Conservation (phyloP, 306 rosid species). For the Cicer bijugum region DNA sequence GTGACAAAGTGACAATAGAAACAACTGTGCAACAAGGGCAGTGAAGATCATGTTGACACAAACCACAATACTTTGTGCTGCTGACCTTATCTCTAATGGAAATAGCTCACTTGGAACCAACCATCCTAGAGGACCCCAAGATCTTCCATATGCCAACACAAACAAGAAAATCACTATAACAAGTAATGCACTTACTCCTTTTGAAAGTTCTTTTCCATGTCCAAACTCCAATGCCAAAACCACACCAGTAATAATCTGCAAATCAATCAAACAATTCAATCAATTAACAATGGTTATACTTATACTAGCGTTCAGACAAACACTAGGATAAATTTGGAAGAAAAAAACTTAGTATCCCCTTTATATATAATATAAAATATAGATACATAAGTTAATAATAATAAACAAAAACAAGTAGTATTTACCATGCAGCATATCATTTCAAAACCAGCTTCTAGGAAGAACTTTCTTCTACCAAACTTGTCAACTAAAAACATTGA, state of each 20-base stretch:
- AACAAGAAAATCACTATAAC: slow-evolving; percentile 74
- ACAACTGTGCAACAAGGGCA: slow-evolving; percentile 87
- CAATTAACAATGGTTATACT: slow-evolving; percentile 17
- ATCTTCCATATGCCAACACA: slow-evolving; percentile 97
- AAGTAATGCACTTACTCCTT: slow-evolving; percentile 67
- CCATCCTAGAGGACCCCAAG: slow-evolving; percentile 99
- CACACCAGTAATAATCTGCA: slow-evolving; percentile 70
- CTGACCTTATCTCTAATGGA: slow-evolving; percentile 89
- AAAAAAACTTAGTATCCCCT: no score
- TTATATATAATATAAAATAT: no score
- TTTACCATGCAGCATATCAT: slow-evolving; percentile 90
- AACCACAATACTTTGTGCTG: slow-evolving; percentile 95
- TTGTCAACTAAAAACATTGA: slow-evolving; percentile 85
- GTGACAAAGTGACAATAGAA: slow-evolving; percentile 81
- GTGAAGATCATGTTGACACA: slow-evolving; percentile 93
- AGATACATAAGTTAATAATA: neutral
- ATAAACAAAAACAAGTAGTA: slow-evolving; percentile 17
- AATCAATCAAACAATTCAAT: slow-evolving; percentile 5
- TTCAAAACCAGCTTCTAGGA: slow-evolving; percentile 90
- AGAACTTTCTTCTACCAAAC: slow-evolving; percentile 90
- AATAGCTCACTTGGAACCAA: slow-evolving; percentile 94
- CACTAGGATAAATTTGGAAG: no score
- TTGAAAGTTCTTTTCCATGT: slow-evolving; percentile 65
- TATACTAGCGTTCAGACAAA: slow-evolving; percentile 12
- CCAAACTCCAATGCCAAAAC: slow-evolving; percentile 77